A percentile compares a stretch with the other conserved stretches of the same genome.
These are phyloP conservation scores for Ophiognomonia clavigignenti-juglandacearum DNA, from an alignment of 2,329 filamentous ascomycete species.

Conservation along the genomic window DNA sequence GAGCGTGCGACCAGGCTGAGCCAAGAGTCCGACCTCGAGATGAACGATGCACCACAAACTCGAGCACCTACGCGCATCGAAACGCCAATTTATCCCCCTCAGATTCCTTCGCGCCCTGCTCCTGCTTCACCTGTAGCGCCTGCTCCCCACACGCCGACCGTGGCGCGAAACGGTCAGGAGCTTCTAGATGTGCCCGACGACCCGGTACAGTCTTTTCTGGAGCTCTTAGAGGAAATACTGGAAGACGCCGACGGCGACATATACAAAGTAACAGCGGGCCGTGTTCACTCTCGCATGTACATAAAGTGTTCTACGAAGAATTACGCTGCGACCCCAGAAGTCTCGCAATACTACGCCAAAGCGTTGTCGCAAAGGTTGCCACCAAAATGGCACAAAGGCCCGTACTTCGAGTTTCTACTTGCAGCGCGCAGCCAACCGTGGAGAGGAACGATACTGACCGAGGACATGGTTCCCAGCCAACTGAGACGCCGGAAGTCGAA, in stretches of 20 bases:
- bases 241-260: slow-evolving; percentile 26
- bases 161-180: background rate
- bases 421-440: slow-evolving; percentile 24
- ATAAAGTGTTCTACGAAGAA: slow-evolving; percentile 37
- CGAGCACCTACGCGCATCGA: slow-evolving; percentile 18
- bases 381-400: slow-evolving; percentile 27
- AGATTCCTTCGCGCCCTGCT: background rate
- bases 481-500: slow-evolving; percentile 20
- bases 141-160: background rate
- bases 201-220: slow-evolving; percentile 5
- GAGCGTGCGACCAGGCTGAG: slow-evolving; percentile 21
- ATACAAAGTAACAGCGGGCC: slow-evolving; percentile 22
- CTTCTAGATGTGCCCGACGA: slow-evolving; percentile 13
- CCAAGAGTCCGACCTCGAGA: slow-evolving; percentile 21
- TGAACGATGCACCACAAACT: slow-evolving; percentile 19
- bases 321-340: slow-evolving; percentile 30
- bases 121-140: background rate
- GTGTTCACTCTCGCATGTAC: slow-evolving; percentile 30
- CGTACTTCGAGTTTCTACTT: slow-evolving; percentile 31
- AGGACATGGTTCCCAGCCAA: slow-evolving; percentile 19
- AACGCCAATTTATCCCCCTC: slow-evolving; percentile 8
- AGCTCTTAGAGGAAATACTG: slow-evolving; percentile 23
- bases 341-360: slow-evolving; percentile 40
- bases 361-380: slow-evolving; percentile 33
- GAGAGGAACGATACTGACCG: slow-evolving; percentile 21